Percentiles rank a stretch among this genome's conserved stretches.
Evolutionary conservation across 345 rosid genomes (phyloP).

Genomic region (Mangifera indica): DNA sequence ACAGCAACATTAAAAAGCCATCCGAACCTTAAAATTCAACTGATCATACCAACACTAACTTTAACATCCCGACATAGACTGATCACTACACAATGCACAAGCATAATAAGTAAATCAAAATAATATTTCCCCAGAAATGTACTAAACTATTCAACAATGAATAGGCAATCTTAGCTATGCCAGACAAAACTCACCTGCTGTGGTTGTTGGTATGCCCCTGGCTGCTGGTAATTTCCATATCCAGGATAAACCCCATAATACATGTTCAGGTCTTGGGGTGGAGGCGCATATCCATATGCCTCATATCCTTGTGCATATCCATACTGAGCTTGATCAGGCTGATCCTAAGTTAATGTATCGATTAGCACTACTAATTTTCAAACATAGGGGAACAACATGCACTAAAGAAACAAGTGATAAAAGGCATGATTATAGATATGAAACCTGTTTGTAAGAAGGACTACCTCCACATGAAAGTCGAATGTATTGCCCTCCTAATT

Average conservation of each 20-base stretch:
- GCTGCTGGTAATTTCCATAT: constrained; percentile 87
- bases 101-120: not conserved
- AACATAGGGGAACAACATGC: not conserved
- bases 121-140: not conserved
- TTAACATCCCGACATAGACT: not conserved
- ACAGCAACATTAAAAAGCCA: no score
- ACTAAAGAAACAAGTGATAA: not conserved
- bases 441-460: constrained; percentile 93
- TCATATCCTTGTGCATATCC: constrained; percentile 89
- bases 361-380: constrained; percentile 1
- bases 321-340: constrained; percentile 76
- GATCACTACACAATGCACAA: constrained; percentile 9
- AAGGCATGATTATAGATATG: not conserved
- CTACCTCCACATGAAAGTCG: constrained; percentile 98
- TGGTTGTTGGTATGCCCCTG: constrained; percentile 72
- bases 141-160: not conserved
- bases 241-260: constrained; percentile 89
- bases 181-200: constrained; percentile 54
- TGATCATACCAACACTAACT: not conserved
- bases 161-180: no score
- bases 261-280: constrained; percentile 85
- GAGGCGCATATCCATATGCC: constrained; percentile 77
- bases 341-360: constrained; percentile 35
- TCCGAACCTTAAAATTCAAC: not conserved
- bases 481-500: constrained; percentile 78